Conservation (phyloP, 1,139 yeast genomes). For the Geotrichum citri-aurantii region DNA sequence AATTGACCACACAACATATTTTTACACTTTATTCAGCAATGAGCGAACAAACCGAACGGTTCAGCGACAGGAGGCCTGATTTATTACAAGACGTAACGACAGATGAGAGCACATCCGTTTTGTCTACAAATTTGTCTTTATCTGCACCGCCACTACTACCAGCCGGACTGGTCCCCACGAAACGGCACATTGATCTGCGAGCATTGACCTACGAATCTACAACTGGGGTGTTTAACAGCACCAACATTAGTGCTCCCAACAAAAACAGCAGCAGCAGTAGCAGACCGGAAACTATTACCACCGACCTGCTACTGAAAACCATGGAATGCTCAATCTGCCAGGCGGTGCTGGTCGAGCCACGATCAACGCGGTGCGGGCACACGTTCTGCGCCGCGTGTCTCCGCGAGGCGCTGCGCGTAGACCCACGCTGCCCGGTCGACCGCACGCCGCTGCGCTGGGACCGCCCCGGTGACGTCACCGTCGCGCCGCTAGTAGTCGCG, state of each 20-base stretch:
- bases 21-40: too few species aligned
- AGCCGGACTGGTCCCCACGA: background rate
- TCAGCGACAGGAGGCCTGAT: too few species aligned
- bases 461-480: conserved; percentile 43
- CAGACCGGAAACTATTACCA: background rate
- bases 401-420: conserved; percentile 33
- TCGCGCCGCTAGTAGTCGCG: conserved; percentile 57
- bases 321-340: conserved; percentile 36
- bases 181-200: background rate
- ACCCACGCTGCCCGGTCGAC: conserved; percentile 54
- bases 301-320: conserved; percentile 40
- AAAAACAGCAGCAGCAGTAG: background rate
- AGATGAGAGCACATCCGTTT: too few species aligned
- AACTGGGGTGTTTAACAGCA: background rate
- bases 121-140: background rate
- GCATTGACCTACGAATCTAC: background rate
- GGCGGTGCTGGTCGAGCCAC: conserved; percentile 32
- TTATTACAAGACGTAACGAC: too few species aligned
- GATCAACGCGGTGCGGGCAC: conserved; percentile 36
- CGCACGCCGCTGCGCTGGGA: conserved; percentile 41
- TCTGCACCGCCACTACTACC: background rate
- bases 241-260: background rate
- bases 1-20: too few species aligned
- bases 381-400: conserved; percentile 33
- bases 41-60: background rate